phyloP scores from a whole-genome alignment of 371 early-diverging fungal genomes.

The Gilbertella persicaria region DNA sequence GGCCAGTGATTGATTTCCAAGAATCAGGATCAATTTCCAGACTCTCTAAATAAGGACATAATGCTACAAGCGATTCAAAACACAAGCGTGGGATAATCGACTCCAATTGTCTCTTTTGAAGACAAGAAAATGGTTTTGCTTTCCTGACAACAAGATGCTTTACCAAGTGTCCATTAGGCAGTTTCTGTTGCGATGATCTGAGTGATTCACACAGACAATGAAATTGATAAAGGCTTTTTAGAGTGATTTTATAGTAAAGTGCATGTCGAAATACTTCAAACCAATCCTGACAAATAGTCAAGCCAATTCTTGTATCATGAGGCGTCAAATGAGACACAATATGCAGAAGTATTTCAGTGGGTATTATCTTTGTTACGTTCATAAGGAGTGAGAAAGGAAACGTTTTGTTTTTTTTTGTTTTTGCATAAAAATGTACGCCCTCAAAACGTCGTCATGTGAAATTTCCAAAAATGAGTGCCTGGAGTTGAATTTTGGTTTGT shows the following conservation, averaged over 20 bases:
- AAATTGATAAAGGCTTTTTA: slow-evolving; percentile 1
- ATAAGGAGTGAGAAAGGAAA: background rate
- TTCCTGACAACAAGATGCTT: slow-evolving; percentile 2
- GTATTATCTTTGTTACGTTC: background rate
- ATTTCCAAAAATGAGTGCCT: too few species aligned
- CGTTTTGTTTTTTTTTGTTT: too few species aligned
- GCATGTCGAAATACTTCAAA: slow-evolving; percentile 10
- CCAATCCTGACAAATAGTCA: slow-evolving; percentile 13
- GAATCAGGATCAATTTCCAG: slow-evolving; percentile 14
- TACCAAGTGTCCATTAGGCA: slow-evolving; percentile 9
- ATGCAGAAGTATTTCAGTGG: slow-evolving; percentile 14
- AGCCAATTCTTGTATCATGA: slow-evolving; percentile 3
- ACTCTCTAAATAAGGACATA: slow-evolving; percentile 15
- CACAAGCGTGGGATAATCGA: slow-evolving; percentile 1
- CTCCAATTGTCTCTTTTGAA: background rate
- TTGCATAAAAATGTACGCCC: too few species aligned
- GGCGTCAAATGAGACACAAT: slow-evolving; percentile 6
- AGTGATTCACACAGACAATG: slow-evolving; percentile 1
- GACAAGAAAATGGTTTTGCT: background rate
- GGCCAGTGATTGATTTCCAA: slow-evolving; percentile 8
- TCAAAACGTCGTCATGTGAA: too few species aligned
- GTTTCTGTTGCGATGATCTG: too few species aligned
- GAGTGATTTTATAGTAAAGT: slow-evolving; percentile 3
- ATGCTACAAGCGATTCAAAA: slow-evolving; percentile 8
- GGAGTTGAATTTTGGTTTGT: too few species aligned